These are phyloP conservation scores for Phaeodactylum tricornutum DNA, from an alignment of 108 stramenopile genomes.

Conservation along the genomic window DNA sequence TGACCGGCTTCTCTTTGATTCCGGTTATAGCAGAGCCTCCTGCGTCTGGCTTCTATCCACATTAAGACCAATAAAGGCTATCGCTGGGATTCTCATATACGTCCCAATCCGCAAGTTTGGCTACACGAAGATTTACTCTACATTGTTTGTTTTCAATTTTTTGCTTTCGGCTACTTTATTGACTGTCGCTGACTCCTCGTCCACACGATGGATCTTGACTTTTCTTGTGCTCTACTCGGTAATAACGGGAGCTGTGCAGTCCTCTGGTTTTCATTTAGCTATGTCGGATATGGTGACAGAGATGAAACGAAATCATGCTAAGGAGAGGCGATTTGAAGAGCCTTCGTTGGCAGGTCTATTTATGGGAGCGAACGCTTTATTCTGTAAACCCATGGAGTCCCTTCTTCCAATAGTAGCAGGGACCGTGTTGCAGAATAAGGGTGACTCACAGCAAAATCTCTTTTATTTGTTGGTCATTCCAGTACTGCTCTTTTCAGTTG, in stretches of 20 bases:
- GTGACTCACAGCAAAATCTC: conserved; percentile 9
- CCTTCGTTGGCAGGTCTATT: conserved; percentile 38
- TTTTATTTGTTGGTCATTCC: conserved; percentile 34
- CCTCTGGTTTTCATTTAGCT: conserved; percentile 22
- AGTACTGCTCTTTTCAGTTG: conserved; percentile 28
- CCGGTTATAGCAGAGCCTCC: conserved; percentile 6
- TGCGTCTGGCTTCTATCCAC: conserved; percentile 33
- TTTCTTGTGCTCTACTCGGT: conserved; percentile 30
- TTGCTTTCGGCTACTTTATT: conserved; percentile 12
- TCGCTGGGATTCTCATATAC: conserved; percentile 27
- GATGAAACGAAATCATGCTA: conserved; percentile 35
- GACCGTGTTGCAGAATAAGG: conserved; percentile 4
- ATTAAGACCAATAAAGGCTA: conserved; percentile 21
- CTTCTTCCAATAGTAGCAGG: conserved; percentile 36
- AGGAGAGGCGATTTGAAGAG: conserved; percentile 30
- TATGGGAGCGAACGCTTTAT: conserved; percentile 43
- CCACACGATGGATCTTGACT: conserved; percentile 12
- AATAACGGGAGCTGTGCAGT: conserved; percentile 26
- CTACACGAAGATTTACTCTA: conserved; percentile 20
- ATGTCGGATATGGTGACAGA: conserved; percentile 49
- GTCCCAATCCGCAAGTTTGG: conserved; percentile 41
- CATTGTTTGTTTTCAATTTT: conserved; percentile 24
- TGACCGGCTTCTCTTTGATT: conserved; percentile 12
- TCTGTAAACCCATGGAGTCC: conserved; percentile 38
- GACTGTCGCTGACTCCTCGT: conserved; percentile 6